Percentiles rank a stretch among this genome's conserved stretches.
Evolutionary conservation across 2,329 filamentous ascomycete genomes (phyloP).

Genomic region (Colletotrichum truncatum): DNA sequence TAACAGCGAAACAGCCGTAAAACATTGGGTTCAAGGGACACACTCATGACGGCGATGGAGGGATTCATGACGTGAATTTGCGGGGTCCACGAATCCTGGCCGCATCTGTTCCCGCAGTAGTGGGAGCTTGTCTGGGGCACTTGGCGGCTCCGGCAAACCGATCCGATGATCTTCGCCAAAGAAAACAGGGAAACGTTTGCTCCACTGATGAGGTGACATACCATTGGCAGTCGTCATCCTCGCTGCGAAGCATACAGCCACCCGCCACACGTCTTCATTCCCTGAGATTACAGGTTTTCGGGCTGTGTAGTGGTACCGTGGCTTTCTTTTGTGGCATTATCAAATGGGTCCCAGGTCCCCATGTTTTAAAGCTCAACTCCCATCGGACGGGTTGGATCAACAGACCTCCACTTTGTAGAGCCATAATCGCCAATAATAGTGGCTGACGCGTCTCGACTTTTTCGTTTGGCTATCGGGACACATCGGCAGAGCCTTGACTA

Average conservation of each 20-base stretch:
- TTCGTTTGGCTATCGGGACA: neutral
- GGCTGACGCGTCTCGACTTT: constrained; percentile 13
- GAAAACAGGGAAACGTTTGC: constrained; percentile 28
- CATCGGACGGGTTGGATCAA: neutral
- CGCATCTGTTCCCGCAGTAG: constrained; percentile 7
- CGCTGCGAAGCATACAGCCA: neutral
- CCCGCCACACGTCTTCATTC: constrained; percentile 21
- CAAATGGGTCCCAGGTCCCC: neutral
- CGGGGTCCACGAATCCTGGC: constrained; percentile 4
- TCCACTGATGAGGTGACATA: constrained; percentile 1
- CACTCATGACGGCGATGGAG: constrained; percentile 24
- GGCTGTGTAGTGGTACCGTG: constrained; percentile 1
- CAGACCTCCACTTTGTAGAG: neutral
- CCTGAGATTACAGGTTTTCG: constrained; percentile 13
- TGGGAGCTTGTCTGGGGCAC: constrained; percentile 10
- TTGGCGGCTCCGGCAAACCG: constrained; percentile 20
- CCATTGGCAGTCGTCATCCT: constrained; percentile 30
- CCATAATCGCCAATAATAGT: neutral
- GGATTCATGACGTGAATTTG: constrained; percentile 28
- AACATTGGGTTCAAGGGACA: neutral
- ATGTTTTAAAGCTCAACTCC: neutral
- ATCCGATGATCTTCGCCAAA: constrained; percentile 21
- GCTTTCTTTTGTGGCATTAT: constrained; percentile 20
- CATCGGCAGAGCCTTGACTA: neutral
- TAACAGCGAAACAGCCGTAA: neutral